Evolutionary conservation across 345 rosid genomes (phyloP).

Genomic region (Syzygium jambos): DNA sequence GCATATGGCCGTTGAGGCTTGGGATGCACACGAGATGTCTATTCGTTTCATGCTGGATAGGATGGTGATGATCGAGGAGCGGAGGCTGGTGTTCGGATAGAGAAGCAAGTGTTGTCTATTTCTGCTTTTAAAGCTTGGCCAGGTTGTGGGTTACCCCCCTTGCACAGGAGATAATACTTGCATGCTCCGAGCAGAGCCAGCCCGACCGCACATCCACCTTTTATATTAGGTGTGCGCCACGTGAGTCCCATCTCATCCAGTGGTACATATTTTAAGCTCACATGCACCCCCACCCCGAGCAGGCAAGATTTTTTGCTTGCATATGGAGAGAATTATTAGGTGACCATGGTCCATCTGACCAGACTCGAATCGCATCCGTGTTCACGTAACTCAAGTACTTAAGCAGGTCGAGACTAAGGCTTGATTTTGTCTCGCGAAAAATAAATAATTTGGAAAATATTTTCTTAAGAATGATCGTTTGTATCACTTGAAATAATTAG

Average conservation of each 20-base stretch:
- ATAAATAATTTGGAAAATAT: too few species aligned
- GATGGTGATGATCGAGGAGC: background rate
- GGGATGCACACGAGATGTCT: slow-evolving; percentile 73
- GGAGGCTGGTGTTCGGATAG: background rate
- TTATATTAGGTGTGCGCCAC: background rate
- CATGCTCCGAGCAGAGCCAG: background rate
- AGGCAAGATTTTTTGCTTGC: background rate
- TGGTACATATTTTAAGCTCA: background rate
- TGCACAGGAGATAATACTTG: background rate
- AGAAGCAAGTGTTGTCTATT: background rate
- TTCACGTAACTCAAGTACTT: background rate
- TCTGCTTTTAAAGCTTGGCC: background rate
- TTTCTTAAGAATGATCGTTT: too few species aligned
- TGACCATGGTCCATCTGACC: background rate
- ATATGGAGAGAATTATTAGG: background rate
- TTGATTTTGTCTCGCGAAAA: too few species aligned
- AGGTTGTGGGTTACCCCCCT: background rate
- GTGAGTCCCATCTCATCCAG: background rate
- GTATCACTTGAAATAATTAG: too few species aligned
- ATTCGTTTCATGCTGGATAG: slow-evolving; percentile 25
- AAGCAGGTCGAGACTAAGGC: background rate
- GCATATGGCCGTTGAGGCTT: slow-evolving; percentile 74
- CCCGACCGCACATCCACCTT: background rate
- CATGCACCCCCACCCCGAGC: background rate
- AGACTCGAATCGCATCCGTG: background rate